Evolutionary conservation across 441 rosid species (phyloP).

Genomic region (Adansonia rubrostipa): DNA sequence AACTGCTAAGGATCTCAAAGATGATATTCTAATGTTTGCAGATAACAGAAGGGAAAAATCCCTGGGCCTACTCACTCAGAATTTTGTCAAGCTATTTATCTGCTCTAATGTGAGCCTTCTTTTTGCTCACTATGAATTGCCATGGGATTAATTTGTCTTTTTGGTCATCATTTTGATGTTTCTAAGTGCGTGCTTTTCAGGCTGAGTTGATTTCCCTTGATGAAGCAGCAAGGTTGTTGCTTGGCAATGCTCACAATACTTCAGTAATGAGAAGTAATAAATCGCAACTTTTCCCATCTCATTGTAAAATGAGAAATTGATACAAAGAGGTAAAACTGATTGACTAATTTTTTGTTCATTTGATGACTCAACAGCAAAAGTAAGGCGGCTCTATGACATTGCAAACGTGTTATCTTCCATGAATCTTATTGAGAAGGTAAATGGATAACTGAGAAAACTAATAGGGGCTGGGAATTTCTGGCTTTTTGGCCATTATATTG

Average conservation of each 20-base stretch:
- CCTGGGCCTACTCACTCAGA: conserved; percentile 78
- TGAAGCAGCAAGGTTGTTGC: conserved; percentile 79
- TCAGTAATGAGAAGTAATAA: conserved; percentile 77
- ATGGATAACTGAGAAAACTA: background rate
- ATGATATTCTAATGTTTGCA: conserved; percentile 34
- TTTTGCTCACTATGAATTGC: background rate
- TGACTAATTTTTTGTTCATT: conserved; percentile 12
- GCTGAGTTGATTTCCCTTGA: conserved; percentile 75
- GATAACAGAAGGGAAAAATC: conserved; percentile 86
- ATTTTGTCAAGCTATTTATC: conserved; percentile 83
- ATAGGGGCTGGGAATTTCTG: background rate
- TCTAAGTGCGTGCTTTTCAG: conserved; percentile 39
- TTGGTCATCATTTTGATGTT: background rate
- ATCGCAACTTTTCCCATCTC: background rate
- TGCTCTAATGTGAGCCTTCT: conserved; percentile 60
- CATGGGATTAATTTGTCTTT: background rate
- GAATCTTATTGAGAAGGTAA: conserved; percentile 93
- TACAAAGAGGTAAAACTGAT: background rate
- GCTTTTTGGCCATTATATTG: too few relatives aligned
- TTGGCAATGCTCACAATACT: conserved; percentile 74
- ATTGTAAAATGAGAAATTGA: background rate
- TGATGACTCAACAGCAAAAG: conserved; percentile 69
- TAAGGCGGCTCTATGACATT: conserved; percentile 91
- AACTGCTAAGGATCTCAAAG: background rate
- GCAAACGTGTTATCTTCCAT: conserved; percentile 90